Percentiles rank a stretch among this genome's conserved stretches.
These are phyloP conservation scores for Citrus maxima DNA, from an alignment of 345 rosid species.

Conservation along the genomic window DNA sequence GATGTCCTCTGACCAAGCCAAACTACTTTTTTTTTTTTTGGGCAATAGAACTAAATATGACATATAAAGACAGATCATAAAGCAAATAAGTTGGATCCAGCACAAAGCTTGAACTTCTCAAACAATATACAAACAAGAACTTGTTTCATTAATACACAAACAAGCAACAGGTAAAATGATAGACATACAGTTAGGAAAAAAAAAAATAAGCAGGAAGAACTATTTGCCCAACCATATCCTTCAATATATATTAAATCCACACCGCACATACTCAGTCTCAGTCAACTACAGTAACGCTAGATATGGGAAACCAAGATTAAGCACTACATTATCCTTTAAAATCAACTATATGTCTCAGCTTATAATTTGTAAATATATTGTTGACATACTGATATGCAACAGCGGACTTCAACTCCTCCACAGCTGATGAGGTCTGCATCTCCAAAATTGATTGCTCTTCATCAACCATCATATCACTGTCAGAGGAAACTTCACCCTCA, in stretches of 20 bases:
- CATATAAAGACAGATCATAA: background rate
- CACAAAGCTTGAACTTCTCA: background rate
- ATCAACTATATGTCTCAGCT: background rate
- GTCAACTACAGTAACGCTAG: background rate
- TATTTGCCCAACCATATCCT: background rate
- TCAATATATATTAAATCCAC: background rate
- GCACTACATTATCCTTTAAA: too few species aligned
- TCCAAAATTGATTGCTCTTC: constrained; percentile 76
- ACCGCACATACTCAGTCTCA: background rate
- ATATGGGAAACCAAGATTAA: background rate
- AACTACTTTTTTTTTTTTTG: background rate
- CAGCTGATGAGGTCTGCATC: constrained; percentile 58
- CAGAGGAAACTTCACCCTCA: constrained; percentile 32
- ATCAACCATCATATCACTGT: constrained; percentile 70
- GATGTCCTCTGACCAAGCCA: background rate
- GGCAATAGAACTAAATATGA: background rate
- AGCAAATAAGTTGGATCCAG: background rate
- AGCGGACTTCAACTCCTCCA: constrained; percentile 71
- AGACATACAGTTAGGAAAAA: background rate
- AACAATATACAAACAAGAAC: background rate
- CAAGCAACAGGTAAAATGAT: background rate
- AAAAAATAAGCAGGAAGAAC: background rate
- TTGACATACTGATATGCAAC: constrained; percentile 63
- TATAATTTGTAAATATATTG: background rate
- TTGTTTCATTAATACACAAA: background rate